phyloP scores from a whole-genome alignment of 768 basidiomycete species.

The Leucocoprinus birnbaumii region DNA sequence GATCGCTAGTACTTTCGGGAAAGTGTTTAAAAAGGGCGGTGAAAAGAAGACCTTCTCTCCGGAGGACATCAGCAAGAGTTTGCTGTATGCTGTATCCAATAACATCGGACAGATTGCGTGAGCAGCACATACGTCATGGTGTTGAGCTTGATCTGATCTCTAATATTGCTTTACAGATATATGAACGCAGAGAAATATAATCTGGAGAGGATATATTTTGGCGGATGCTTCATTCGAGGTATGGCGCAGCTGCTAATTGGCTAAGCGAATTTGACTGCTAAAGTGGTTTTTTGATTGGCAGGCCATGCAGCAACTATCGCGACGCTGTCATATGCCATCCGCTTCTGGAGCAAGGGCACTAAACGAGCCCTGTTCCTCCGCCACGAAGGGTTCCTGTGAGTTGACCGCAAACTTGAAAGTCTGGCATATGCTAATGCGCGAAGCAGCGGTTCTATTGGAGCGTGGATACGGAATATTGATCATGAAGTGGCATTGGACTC shows the following conservation, averaged over 20 bases:
- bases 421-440: constrained; percentile 2
- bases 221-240: constrained; percentile 98
- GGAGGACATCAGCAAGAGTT: constrained; percentile 92
- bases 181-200: constrained; percentile 99
- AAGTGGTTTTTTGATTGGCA: constrained; percentile 28
- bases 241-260: constrained; percentile 20
- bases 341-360: constrained; percentile 98
- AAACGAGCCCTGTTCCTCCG: constrained; percentile 95
- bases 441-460: constrained; percentile 85
- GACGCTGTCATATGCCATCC: constrained; percentile 96
- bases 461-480: constrained; percentile 97
- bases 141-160: constrained; percentile 3
- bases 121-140: constrained; percentile 31
- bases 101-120: constrained; percentile 99
- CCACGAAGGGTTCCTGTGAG: constrained; percentile 96
- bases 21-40: constrained; percentile 91
- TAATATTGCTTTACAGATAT: constrained; percentile 51
- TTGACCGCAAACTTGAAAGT: constrained; percentile 11
- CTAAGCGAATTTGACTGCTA: constrained; percentile 3
- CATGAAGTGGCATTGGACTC: constrained; percentile 26
- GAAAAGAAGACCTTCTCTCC: constrained; percentile 77
- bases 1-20: constrained; percentile 98
- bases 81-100: constrained; percentile 96
- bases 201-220: constrained; percentile 96
- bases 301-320: constrained; percentile 97